A percentile compares a stretch with the other conserved stretches of the same genome.
These are phyloP conservation scores for Fusarium veterinarium DNA, from an alignment of 2,329 filamentous ascomycete genomes.

Conservation along the genomic window DNA sequence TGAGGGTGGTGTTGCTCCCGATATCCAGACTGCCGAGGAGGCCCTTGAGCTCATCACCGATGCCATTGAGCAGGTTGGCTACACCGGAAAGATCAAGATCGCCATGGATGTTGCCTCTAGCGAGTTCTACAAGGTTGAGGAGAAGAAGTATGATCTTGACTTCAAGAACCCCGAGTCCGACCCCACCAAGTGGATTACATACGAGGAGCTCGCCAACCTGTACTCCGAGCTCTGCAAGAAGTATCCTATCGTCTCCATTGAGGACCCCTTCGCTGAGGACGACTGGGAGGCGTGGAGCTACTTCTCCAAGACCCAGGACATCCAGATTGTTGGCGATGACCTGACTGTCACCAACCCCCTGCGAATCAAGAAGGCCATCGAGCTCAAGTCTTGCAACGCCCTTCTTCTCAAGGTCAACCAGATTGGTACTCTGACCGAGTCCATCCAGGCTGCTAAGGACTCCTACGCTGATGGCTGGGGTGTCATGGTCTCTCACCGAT, in stretches of 20 bases:
- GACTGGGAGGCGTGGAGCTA: conserved; percentile 99
- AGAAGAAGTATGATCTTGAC: conserved; percentile 99
- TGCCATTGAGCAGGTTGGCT: conserved; percentile 93
- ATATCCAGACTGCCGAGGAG: conserved; percentile 97
- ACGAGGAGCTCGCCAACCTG: conserved; percentile 93
- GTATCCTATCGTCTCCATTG: conserved; percentile 98
- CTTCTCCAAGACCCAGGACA: conserved; percentile 99
- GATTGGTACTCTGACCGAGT: conserved; percentile 98
- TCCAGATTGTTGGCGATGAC: conserved; percentile 98
- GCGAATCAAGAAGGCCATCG: conserved; percentile 99
- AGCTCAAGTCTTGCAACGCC: conserved; percentile 98
- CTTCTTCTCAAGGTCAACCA: conserved; percentile 99
- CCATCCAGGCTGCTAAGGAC: conserved; percentile 99
- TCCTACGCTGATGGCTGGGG: conserved; percentile 96
- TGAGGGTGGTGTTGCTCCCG: conserved; percentile 98
- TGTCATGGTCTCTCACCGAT: conserved; percentile 99
- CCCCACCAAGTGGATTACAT: conserved; percentile 96
- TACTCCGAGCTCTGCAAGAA: conserved; percentile 91
- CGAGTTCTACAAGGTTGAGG: conserved; percentile 98
- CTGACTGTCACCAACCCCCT: conserved; percentile 98
- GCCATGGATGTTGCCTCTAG: conserved; percentile 99
- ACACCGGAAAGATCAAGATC: conserved; percentile 96
- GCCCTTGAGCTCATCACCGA: conserved; percentile 96
- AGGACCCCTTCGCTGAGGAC: conserved; percentile 99
- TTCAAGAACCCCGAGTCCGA: conserved; percentile 99